Conservation (phyloP, 805 yeast genomes). For the Nakazawaea ernobii region DNA sequence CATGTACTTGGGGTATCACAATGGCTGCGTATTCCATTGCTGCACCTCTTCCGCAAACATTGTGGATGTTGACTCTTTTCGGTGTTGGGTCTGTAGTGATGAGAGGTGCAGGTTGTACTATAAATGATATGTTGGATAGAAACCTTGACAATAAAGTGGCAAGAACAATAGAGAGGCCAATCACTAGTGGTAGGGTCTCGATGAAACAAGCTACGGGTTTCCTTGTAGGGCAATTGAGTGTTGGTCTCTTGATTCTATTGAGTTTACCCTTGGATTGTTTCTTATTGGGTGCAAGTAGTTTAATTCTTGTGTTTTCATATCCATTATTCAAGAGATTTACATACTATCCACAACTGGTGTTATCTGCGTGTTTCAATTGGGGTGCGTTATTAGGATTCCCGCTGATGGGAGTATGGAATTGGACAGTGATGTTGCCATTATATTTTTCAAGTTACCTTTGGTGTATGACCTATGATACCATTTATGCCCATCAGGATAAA, state of each 20-base stretch:
- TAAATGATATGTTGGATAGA: slow-evolving; percentile 84
- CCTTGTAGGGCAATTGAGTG: slow-evolving; percentile 65
- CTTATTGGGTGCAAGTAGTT: slow-evolving; percentile 71
- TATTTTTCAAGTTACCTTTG: slow-evolving; percentile 75
- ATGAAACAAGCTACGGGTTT: slow-evolving; percentile 65
- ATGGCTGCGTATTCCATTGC: slow-evolving; percentile 75
- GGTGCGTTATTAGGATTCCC: slow-evolving; percentile 93
- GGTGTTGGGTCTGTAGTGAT: slow-evolving; percentile 82
- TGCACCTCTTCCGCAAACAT: slow-evolving; percentile 63
- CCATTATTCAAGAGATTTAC: slow-evolving; percentile 94
- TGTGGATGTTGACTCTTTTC: slow-evolving; percentile 61
- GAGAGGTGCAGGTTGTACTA: slow-evolving; percentile 98
- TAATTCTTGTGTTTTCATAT: slow-evolving; percentile 76
- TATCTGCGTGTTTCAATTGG: slow-evolving; percentile 88
- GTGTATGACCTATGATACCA: slow-evolving; percentile 95
- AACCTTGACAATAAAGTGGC: slow-evolving; percentile 80
- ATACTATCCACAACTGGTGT: slow-evolving; percentile 84
- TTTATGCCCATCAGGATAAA: slow-evolving; percentile 98
- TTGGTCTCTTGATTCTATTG: slow-evolving; percentile 68
- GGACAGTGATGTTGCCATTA: slow-evolving; percentile 71
- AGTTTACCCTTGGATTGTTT: slow-evolving; percentile 79
- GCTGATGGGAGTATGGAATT: slow-evolving; percentile 84
- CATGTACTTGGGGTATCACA: slow-evolving; percentile 89
- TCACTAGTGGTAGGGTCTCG: slow-evolving; percentile 79
- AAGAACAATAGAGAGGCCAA: slow-evolving; percentile 87